A percentile compares a stretch with the other conserved stretches of the same genome.
Evolutionary conservation across 768 basidiomycete species (phyloP).

Genomic region (Kwoniella dendrophila): DNA sequence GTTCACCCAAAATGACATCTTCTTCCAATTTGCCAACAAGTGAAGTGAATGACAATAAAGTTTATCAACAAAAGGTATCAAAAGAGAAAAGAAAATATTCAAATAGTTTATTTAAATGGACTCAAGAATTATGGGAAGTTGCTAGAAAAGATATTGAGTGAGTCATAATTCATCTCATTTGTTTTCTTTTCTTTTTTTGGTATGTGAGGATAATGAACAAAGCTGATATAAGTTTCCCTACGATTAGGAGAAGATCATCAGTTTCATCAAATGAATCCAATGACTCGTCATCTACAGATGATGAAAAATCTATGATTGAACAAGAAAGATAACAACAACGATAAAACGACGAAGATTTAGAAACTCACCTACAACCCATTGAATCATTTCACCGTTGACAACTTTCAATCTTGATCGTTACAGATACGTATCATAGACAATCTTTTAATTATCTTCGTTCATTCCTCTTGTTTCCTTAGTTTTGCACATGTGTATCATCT

Average conservation of each 20-base stretch:
- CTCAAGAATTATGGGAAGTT: conserved; percentile 20
- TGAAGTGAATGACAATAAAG: no score
- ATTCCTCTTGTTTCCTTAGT: no score
- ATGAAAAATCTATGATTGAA: no score
- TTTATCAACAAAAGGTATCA: conserved; percentile 5
- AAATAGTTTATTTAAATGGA: conserved; percentile 15
- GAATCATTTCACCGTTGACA: no score
- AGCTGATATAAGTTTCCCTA: background rate
- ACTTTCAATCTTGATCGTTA: no score
- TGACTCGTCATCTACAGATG: background rate
- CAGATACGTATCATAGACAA: no score
- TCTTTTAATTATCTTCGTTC: no score
- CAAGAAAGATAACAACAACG: no score
- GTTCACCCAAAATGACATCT: conserved; percentile 1
- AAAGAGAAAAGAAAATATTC: conserved; percentile 21
- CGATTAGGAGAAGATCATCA: conserved; percentile 13
- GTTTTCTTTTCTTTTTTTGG: background rate
- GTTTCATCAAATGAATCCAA: conserved; percentile 11
- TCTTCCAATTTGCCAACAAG: no score
- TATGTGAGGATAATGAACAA: background rate
- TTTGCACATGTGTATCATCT: no score
- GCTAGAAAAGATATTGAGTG: conserved; percentile 23
- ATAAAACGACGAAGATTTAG: no score
- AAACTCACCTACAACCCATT: no score
- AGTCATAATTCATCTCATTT: conserved; percentile 2